Evolutionary conservation across 176 grass and related monocot genomes (phyloP).

Genomic region (Avena sativa): DNA sequence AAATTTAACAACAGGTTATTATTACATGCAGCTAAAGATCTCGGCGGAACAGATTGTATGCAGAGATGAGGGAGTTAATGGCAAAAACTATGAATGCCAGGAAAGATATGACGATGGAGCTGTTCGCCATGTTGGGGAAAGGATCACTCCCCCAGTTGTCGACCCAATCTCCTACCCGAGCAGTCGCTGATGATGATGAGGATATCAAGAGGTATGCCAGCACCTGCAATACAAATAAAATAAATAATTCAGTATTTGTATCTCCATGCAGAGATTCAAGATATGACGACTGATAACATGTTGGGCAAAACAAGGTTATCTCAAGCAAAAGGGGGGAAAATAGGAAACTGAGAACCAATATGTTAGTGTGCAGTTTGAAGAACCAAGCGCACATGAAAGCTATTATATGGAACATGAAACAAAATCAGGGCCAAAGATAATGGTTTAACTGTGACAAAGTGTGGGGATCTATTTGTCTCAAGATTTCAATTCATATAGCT

Average conservation of each 20-base stretch:
- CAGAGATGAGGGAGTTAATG: conserved; percentile 81
- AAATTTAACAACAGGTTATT: not conserved
- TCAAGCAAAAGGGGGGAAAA: not conserved
- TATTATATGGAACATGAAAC: not conserved
- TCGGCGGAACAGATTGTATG: conserved; percentile 81
- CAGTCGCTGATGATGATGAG: conserved; percentile 81
- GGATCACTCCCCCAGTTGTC: conserved; percentile 88
- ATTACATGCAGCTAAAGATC: conserved; percentile 44
- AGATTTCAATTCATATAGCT: not conserved
- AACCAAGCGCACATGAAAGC: not conserved
- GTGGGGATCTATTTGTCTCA: not conserved
- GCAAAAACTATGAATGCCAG: conserved; percentile 84
- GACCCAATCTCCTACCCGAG: conserved; percentile 69
- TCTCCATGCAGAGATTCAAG: conserved; percentile 3
- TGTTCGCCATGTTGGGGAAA: conserved; percentile 84
- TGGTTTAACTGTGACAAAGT: not conserved
- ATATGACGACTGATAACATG: not conserved
- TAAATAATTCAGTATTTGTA: conserved; percentile 16
- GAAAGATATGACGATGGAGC: conserved; percentile 83
- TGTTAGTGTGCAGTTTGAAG: not conserved
- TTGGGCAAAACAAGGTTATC: conserved; percentile 11
- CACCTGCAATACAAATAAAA: conserved; percentile 48
- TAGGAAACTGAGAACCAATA: not conserved
- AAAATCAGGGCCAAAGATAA: not conserved
- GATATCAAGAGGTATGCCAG: conserved; percentile 94